Conservation (phyloP, 2,329 filamentous ascomycete species). For the Sporothrix pallida region DNA sequence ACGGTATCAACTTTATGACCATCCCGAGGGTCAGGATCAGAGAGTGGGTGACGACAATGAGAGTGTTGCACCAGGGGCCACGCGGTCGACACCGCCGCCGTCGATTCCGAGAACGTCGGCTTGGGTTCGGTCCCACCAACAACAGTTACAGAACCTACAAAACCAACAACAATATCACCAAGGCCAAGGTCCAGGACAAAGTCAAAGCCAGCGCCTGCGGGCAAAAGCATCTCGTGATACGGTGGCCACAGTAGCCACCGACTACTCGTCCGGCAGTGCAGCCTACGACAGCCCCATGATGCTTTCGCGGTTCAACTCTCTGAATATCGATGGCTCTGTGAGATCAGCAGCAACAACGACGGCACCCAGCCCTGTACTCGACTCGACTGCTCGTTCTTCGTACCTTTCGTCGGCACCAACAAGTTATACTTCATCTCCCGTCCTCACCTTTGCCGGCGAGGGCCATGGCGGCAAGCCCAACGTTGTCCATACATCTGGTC, state of each 20-base stretch:
- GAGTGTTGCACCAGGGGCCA: background rate
- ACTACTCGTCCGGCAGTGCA: constrained; percentile 30
- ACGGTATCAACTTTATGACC: constrained; percentile 32
- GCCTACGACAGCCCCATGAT: constrained; percentile 30
- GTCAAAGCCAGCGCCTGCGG: background rate
- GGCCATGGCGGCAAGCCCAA: background rate
- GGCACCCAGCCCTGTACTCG: constrained; percentile 32
- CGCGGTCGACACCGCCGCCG: constrained; percentile 6
- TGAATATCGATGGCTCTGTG: constrained; percentile 34
- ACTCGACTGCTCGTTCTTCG: constrained; percentile 34
- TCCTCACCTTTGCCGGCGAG: constrained; percentile 5
- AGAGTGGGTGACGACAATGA: background rate
- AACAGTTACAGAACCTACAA: background rate
- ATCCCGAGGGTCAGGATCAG: constrained; percentile 28
- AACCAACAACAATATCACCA: background rate
- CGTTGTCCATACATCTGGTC: background rate
- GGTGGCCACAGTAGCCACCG: constrained; percentile 29
- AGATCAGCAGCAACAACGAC: constrained; percentile 23
- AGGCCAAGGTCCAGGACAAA: background rate
- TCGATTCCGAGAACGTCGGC: constrained; percentile 36
- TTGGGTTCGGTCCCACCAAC: constrained; percentile 37
- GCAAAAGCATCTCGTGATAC: constrained; percentile 34
- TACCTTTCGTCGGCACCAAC: constrained; percentile 34
- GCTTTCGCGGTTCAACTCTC: constrained; percentile 38
- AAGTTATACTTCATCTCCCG: constrained; percentile 35